Conservation (phyloP, 768 basidiomycete genomes). For the button mushroom (Agaricus bisporus) region DNA sequence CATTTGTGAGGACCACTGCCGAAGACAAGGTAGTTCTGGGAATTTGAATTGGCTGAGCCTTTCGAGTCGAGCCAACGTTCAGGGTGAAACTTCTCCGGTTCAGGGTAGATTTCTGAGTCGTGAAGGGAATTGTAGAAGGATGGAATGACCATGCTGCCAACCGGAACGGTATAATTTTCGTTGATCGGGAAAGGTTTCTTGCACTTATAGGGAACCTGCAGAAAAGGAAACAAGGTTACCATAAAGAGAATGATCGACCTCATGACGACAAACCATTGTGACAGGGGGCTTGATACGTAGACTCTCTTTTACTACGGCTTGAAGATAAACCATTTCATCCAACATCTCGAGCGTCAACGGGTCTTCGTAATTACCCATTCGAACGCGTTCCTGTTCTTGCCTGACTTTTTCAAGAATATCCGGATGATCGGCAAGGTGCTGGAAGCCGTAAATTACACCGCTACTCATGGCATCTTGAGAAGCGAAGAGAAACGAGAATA, state of each 20-base stretch:
- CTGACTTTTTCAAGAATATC: constrained; percentile 83
- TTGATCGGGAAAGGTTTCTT: constrained; percentile 90
- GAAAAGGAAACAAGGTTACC: constrained; percentile 13
- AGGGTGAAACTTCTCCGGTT: constrained; percentile 77
- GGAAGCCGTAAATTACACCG: constrained; percentile 93
- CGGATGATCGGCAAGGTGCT: constrained; percentile 91
- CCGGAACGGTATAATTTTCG: constrained; percentile 87
- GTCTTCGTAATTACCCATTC: constrained; percentile 68
- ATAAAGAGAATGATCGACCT: constrained; percentile 9
- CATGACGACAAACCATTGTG: constrained; percentile 65
- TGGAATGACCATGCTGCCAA: constrained; percentile 90
- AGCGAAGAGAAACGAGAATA: constrained; percentile 95
- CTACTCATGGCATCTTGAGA: constrained; percentile 98
- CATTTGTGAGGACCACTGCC: constrained; percentile 91
- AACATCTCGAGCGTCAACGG: constrained; percentile 84
- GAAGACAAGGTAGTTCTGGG: constrained; percentile 95
- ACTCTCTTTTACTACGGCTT: constrained; percentile 91
- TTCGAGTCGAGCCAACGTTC: constrained; percentile 90
- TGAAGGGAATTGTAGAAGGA: constrained; percentile 91
- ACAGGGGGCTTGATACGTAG: constrained; percentile 91
- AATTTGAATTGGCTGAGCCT: constrained; percentile 73
- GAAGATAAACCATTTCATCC: constrained; percentile 89
- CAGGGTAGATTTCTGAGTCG: constrained; percentile 81
- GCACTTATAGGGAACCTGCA: constrained; percentile 87
- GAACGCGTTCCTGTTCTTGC: constrained; percentile 83